These are phyloP conservation scores for Talaromyces trachyspermus DNA, from an alignment of 495 filamentous ascomycete species.

Conservation along the genomic window DNA sequence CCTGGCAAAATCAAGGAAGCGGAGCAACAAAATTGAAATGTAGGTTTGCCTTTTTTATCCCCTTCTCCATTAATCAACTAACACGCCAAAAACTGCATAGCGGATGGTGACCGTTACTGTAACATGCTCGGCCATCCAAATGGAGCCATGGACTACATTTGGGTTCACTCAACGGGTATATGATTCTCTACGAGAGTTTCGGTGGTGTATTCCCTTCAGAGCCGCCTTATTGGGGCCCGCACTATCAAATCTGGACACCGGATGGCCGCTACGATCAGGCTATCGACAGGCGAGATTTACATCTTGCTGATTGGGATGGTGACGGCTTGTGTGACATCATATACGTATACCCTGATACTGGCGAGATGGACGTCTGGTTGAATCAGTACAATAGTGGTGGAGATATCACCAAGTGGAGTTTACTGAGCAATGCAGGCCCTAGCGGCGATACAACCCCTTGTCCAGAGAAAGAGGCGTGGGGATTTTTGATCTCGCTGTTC, in stretches of 20 bases:
- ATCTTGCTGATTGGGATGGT: constrained; percentile 23
- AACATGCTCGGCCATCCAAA: constrained; percentile 5
- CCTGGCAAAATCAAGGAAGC: constrained; percentile 13
- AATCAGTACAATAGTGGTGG: constrained; percentile 13
- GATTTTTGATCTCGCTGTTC: constrained; percentile 14
- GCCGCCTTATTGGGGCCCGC: constrained; percentile 8
- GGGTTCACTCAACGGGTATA: constrained; percentile 6
- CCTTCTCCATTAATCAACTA: background rate
- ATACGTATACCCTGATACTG: constrained; percentile 12
- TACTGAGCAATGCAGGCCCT: background rate
- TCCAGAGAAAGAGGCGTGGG: constrained; percentile 15
- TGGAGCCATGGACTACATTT: constrained; percentile 4
- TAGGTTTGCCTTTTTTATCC: background rate
- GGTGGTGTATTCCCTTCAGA: constrained; percentile 5
- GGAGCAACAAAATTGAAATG: constrained; percentile 9
- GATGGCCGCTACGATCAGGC: background rate
- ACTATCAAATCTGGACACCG: constrained; percentile 7
- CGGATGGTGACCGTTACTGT: constrained; percentile 2
- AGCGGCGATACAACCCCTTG: constrained; percentile 9
- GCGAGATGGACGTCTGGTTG: constrained; percentile 14
- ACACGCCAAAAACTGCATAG: background rate
- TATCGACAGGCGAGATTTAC: constrained; percentile 17
- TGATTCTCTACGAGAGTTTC: constrained; percentile 4
- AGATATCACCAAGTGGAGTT: constrained; percentile 2
- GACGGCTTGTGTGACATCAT: constrained; percentile 23